These are phyloP conservation scores for Phlebopus sp. DNA, from an alignment of 1,284 basidiomycete species.

Conservation along the genomic window DNA sequence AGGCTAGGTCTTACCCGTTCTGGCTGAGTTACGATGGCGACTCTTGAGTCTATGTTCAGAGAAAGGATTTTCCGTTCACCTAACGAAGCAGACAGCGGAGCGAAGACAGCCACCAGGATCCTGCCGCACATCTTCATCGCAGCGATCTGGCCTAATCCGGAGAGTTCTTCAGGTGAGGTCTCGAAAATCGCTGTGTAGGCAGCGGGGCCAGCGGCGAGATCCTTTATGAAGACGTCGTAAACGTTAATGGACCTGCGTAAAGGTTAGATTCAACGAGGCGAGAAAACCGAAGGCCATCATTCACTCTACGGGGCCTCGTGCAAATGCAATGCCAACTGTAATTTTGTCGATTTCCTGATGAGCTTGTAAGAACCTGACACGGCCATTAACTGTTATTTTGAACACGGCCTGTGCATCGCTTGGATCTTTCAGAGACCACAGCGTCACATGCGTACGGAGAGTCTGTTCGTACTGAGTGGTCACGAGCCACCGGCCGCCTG, in stretches of 20 bases:
- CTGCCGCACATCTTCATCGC: slow-evolving; percentile 19
- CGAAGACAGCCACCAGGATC: slow-evolving; percentile 15
- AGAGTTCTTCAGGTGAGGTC: slow-evolving; percentile 17
- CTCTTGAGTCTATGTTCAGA: slow-evolving; percentile 19
- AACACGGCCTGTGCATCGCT: slow-evolving; percentile 9
- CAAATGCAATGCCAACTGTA: slow-evolving; percentile 15
- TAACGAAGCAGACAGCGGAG: slow-evolving; percentile 1
- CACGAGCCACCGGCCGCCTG: slow-evolving; percentile 24
- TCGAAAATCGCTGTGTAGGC: slow-evolving; percentile 19
- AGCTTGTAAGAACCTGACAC: slow-evolving; percentile 21
- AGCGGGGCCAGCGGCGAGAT: not conserved
- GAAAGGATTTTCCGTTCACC: slow-evolving; percentile 16
- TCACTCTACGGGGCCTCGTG: slow-evolving; percentile 15
- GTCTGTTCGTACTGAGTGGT: slow-evolving; percentile 17
- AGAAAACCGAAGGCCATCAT: not conserved
- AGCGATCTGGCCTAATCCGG: slow-evolving; percentile 14
- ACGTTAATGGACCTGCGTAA: slow-evolving; percentile 20
- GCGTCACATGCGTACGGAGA: slow-evolving; percentile 14
- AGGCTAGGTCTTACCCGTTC: slow-evolving; percentile 17
- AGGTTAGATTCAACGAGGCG: not conserved
- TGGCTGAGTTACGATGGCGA: slow-evolving; percentile 12
- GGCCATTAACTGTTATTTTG: slow-evolving; percentile 11
- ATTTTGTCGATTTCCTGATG: slow-evolving; percentile 14
- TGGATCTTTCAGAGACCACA: slow-evolving; percentile 19
- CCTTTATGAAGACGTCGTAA: slow-evolving; percentile 16